These are phyloP conservation scores for Climacium dendroides DNA, from an alignment of 225 moss, liverwort and hornwort species.

Conservation along the genomic window DNA sequence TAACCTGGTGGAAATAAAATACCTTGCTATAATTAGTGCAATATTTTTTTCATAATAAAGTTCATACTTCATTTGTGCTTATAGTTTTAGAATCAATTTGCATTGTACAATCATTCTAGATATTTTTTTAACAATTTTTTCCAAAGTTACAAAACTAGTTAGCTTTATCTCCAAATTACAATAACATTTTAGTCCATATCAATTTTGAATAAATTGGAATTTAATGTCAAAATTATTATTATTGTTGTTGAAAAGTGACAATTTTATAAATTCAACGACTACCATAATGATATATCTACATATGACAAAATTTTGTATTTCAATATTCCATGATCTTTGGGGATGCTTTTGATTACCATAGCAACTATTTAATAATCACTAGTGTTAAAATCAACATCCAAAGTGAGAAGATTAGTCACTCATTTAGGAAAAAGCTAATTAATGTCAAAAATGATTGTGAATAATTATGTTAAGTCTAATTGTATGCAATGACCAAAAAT, in stretches of 20 bases:
- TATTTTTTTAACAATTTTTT: background rate
- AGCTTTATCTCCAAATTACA: background rate
- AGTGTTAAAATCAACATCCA: background rate
- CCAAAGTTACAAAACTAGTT: rapidly evolving
- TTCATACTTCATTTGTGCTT: background rate
- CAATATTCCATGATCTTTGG: rapidly evolving
- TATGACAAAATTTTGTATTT: background rate
- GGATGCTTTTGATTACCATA: background rate
- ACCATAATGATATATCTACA: background rate
- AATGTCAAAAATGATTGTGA: background rate
- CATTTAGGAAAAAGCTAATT: rapidly evolving
- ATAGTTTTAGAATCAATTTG: rapidly evolving
- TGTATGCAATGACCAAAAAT: background rate
- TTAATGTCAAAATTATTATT: background rate
- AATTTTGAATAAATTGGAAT: background rate
- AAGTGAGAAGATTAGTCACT: too few relatives aligned
- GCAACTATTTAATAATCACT: rapidly evolving
- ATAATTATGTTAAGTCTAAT: too few relatives aligned
- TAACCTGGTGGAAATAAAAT: background rate
- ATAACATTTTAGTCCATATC: background rate
- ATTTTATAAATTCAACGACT: background rate
- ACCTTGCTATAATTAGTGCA: rapidly evolving
- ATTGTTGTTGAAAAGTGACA: background rate
- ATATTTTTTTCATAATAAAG: background rate
- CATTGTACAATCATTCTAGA: background rate